These are phyloP conservation scores for Emericellopsis cladophorae DNA, from an alignment of 2,329 filamentous ascomycete genomes.

Conservation along the genomic window DNA sequence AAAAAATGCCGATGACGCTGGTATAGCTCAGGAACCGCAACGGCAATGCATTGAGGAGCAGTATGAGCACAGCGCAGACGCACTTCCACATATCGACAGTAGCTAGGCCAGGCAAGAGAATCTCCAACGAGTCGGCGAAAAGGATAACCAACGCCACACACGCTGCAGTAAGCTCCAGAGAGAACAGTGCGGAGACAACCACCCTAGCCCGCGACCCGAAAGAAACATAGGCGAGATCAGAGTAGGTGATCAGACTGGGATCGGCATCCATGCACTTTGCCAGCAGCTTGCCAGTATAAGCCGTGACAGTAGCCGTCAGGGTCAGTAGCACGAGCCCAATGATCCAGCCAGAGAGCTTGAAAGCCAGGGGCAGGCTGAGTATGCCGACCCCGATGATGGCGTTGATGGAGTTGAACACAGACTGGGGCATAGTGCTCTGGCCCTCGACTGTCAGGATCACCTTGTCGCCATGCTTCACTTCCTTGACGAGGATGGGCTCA, in stretches of 20 bases:
- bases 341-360: conserved; percentile 82
- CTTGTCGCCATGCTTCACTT: conserved; percentile 78
- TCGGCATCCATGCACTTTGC: conserved; percentile 84
- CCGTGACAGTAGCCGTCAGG: conserved; percentile 63
- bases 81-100: conserved; percentile 71
- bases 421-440: conserved; percentile 91
- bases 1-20: conserved; percentile 84
- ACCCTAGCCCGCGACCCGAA: conserved; percentile 75
- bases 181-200: conserved; percentile 75
- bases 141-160: conserved; percentile 83
- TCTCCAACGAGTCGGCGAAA: conserved; percentile 81
- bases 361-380: conserved; percentile 74
- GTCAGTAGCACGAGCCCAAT: conserved; percentile 65
- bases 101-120: conserved; percentile 58
- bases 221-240: conserved; percentile 81
- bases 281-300: conserved; percentile 75
- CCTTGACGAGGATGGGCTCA: conserved; percentile 74
- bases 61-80: conserved; percentile 63
- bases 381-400: conserved; percentile 84
- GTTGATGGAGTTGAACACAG: conserved; percentile 92
- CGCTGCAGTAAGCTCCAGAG: conserved; percentile 72
- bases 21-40: conserved; percentile 78
- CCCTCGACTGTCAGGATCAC: conserved; percentile 76
- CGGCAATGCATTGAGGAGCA: conserved; percentile 76
- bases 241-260: conserved; percentile 79